Conservation (phyloP, 371 early-diverging fungal genomes). For the Vairimorpha apis region DNA sequence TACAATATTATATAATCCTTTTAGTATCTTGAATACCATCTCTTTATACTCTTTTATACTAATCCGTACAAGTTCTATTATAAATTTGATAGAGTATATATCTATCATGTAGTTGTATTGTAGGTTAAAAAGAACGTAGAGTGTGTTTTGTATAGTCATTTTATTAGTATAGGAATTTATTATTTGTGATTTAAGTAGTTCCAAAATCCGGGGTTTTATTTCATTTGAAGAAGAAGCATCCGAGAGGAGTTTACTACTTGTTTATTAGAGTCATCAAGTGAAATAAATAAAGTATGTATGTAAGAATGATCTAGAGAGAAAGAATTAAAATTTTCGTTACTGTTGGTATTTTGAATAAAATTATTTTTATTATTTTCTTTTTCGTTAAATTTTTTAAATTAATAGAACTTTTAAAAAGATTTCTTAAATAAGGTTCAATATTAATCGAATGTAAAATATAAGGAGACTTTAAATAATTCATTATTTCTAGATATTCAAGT, state of each 20-base stretch:
- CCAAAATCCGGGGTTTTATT: constrained; percentile 3
- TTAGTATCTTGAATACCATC: constrained; percentile 20
- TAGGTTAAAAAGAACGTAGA: constrained; percentile 1
- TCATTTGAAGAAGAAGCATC: constrained; percentile 17
- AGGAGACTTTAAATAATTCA: no score
- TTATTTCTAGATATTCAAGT: no score
- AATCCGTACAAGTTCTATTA: constrained; percentile 21
- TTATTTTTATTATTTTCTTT: no score
- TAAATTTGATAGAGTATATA: constrained; percentile 27
- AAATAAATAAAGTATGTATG: constrained; percentile 10
- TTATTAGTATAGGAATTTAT: constrained; percentile 35
- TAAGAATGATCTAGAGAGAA: neutral
- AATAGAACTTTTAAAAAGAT: no score
- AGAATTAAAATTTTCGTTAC: no score
- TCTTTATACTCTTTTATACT: constrained; percentile 24
- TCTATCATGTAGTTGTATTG: constrained; percentile 40
- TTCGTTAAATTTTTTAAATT: no score
- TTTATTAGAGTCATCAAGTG: constrained; percentile 22
- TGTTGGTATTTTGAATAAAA: no score
- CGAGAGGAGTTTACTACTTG: neutral
- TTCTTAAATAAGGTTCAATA: no score
- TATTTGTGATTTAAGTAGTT: constrained; percentile 16
- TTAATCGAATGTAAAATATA: no score
- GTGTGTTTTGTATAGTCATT: constrained; percentile 15
- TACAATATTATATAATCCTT: neutral